Percentiles rank a stretch among this genome's conserved stretches.
Conservation (phyloP, 306 rosid species). For the Prunus dulcis region DNA sequence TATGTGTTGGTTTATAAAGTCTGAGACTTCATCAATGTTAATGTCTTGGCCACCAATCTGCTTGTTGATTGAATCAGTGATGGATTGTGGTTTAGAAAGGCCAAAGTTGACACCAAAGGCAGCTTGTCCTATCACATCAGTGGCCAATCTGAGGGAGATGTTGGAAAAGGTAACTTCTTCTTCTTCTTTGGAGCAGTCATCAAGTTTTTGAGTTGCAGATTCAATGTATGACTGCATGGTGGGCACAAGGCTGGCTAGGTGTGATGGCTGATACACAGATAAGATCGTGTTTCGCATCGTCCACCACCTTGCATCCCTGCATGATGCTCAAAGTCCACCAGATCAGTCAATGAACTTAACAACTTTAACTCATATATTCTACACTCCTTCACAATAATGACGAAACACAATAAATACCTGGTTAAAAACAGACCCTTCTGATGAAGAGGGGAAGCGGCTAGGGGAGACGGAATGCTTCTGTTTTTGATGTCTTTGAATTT, state of each 20-base stretch:
- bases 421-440: conserved; percentile 89
- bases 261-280: conserved; percentile 79
- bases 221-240: conserved; percentile 78
- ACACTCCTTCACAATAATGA: not conserved
- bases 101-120: conserved; percentile 91
- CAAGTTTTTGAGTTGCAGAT: conserved; percentile 63
- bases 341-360: not conserved
- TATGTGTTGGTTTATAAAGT: conserved; percentile 77
- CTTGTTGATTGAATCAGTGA: conserved; percentile 27
- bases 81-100: conserved; percentile 54
- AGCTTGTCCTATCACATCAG: conserved; percentile 83
- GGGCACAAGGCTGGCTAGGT: conserved; percentile 67
- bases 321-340: conserved; percentile 12
- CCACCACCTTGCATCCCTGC: conserved; percentile 87
- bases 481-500: conserved; percentile 72
- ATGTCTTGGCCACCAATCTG: not conserved
- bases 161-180: conserved; percentile 62
- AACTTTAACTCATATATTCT: not conserved
- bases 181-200: conserved; percentile 36
- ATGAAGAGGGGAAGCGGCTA: conserved; percentile 85
- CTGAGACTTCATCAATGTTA: conserved; percentile 41
- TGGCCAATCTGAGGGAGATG: conserved; percentile 68
- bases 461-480: conserved; percentile 88
- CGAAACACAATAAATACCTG: conserved; percentile 34
- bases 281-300: conserved; percentile 76